phyloP scores from a whole-genome alignment of 164 flowering plant species.

The Vitis riparia region DNA sequence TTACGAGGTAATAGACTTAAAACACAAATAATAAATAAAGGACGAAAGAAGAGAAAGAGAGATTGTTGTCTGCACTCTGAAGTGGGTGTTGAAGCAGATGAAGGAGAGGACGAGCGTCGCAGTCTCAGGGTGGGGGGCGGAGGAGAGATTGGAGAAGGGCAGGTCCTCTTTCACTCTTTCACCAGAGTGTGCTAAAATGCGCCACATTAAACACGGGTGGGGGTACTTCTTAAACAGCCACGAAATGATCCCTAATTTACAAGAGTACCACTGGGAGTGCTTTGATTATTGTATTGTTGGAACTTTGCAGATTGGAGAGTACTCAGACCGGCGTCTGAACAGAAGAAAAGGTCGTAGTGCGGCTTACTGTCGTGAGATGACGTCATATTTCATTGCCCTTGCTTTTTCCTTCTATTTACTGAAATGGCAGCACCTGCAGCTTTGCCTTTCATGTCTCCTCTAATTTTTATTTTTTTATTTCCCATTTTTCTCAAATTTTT shows the following conservation, averaged over 20 bases:
- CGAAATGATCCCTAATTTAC: background rate
- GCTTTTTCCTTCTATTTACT: constrained; percentile 16
- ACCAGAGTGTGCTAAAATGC: constrained; percentile 23
- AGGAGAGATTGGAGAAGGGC: background rate
- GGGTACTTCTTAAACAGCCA: background rate
- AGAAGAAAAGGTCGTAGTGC: constrained; percentile 22
- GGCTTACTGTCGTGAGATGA: constrained; percentile 28
- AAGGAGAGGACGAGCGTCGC: no score
- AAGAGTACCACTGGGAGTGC: constrained; percentile 19
- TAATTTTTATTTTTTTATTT: background rate
- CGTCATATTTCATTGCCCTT: constrained; percentile 31
- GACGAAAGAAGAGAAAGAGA: background rate
- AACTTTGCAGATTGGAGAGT: no score
- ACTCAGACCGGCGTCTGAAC: no score
- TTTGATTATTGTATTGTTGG: constrained; percentile 22
- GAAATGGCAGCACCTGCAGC: background rate
- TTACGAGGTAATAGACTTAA: no score
- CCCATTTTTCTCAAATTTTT: no score
- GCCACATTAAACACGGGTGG: constrained; percentile 18
- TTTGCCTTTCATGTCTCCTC: background rate
- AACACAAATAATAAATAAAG: background rate
- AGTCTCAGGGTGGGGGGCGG: background rate
- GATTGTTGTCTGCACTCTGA: background rate
- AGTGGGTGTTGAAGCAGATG: background rate
- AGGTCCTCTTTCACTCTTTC: constrained; percentile 6